Evolutionary conservation across 805 yeast species (phyloP), one percentile per base, ranked within the genome.

Genomic region (Monosporozyma unispora): DNA sequence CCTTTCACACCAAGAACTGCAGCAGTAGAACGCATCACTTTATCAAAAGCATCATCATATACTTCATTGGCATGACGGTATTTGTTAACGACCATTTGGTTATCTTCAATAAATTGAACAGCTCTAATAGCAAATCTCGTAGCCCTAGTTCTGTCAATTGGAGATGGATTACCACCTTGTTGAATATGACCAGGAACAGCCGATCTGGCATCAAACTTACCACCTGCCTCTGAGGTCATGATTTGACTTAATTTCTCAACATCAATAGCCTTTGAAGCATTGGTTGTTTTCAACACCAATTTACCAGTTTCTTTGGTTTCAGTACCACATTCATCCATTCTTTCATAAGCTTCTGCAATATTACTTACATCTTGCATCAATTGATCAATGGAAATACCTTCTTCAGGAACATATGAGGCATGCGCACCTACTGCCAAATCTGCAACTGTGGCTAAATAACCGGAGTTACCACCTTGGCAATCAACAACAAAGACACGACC

Each of bases 181-280:
- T 86, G 93, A 33, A 85, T 90, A 63, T 86, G 95, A 18, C 95
- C 93, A n/a, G 95, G 95, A 48, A 82, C 74, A 11, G 93, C 93
- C 4, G 90, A 79, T 64, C 82, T 81, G 16, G 87, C 80, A 58
- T 84, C 91, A 56, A 83, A 86, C 57, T 78, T 74, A 31, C 84
- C 82, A 21, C 75, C 69, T 21, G 80, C 80, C 55, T 79, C 83
- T 50, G 76, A 74, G 52, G 83, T 76, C 50, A 73, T 72, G 48
- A 86, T 81, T 38, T 81, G 79, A 18, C 90, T 84, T 58, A 86
- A 73, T 23, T 80, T 74, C 47, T 82, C 79, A 1, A 89, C 78
- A 10, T 81, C 68, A 54, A 81, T 74, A 14, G 84, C 87, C 52
- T 76, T 73, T 6, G 85, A 79, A 0, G 96, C 88, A 48, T 80